Evolutionary conservation across 148 eudicot species (phyloP), one percentile per base, ranked within the genome.

Genomic region (Nyssa sinensis): DNA sequence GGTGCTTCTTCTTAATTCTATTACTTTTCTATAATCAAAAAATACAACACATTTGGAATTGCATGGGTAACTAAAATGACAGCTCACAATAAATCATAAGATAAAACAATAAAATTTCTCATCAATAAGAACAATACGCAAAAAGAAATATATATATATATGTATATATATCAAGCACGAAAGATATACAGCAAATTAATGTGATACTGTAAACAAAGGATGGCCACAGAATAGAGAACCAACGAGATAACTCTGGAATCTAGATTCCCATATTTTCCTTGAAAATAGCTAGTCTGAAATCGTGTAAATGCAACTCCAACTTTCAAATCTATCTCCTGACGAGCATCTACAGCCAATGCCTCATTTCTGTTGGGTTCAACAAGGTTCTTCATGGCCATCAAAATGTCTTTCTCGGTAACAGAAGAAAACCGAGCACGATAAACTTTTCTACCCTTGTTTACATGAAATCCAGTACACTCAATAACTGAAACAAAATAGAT

Each of bases 291-390:
- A 58, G 98, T 94, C 85, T 94, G 98, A 74, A 85, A 94, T 66
- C 98, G 84, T 3, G 98, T 94, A 73, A 94, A 91, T 44, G 98
- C 97, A 75, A 94, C 98, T 67, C 98, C 98, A 83, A 94, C 98
- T 91, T 94, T 94, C 88, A 94, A 81, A 83, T 94, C 98, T 81
- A 94, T 94, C 81, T 94, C 98, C 75, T 94, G 98, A 72, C 98
- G 94, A 77, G 95, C 98, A 91, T 94, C 98, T 37, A 94, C 98
- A 72, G 98, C 93, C 76, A 91, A 77, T 28, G 98, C 86, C 85
- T 94, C 98, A 86, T 94, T 82, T 78, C 75, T 81, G 82, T 94
- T 91, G 67, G 98, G 98, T 35, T 78, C 85, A 80, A 84, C 91
- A 80, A 94, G 97, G 84, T 80, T 86, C 13, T 83, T 90, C 94